Evolutionary conservation across 257 asterid genomes (phyloP), one percentile per base, ranked within the genome.

Genomic region (Leptodermis oblonga): DNA sequence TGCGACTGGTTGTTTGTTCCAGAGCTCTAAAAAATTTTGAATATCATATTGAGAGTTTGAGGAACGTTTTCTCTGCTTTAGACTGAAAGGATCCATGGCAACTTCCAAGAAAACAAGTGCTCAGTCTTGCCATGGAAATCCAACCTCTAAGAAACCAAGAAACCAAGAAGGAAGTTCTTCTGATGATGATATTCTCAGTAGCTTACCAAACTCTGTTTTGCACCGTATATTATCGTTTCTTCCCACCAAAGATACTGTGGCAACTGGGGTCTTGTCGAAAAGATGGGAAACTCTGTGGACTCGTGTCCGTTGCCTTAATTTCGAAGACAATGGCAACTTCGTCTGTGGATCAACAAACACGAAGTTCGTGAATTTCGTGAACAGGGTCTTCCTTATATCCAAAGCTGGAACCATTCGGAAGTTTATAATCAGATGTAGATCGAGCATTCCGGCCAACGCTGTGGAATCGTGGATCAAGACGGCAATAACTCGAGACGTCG

Each of bases 241-340:
- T 64, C 41, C 69, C 8, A 42, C 39, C 33, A 42, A 46, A 43
- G 11, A 17, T 12, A 54, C 39, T 12, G 69, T 17, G 55, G 22
- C n/a, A 64, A 64, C 39, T 23, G 52, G 26, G 55, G 7, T 8
- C 30, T 26, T 43, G n/a, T 65, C 69, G 3, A 65, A 41, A 65
- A 26, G 68, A 26, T 43, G 69, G 69, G 54, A 65, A 28, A 20
- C 14, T 18, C 56, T 45, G 9, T 65, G 56, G 41, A 65, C 41
- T 31, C 17, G n/a, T 60, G 1, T n/a, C 25, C 42, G 43, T 43
- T 0, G 26, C 65, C 43, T 60, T 33, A 6, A 14, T 15, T 60
- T 60, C 7, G 65, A 30, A 3, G 54, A 48, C n/a, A 18, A 2
- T 9, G 54, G 7, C 10, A 48, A 3, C n/a, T 17, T 3, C 4